Conservation (phyloP, 164 flowering plant species). For the Macadamia tetraphylla region DNA sequence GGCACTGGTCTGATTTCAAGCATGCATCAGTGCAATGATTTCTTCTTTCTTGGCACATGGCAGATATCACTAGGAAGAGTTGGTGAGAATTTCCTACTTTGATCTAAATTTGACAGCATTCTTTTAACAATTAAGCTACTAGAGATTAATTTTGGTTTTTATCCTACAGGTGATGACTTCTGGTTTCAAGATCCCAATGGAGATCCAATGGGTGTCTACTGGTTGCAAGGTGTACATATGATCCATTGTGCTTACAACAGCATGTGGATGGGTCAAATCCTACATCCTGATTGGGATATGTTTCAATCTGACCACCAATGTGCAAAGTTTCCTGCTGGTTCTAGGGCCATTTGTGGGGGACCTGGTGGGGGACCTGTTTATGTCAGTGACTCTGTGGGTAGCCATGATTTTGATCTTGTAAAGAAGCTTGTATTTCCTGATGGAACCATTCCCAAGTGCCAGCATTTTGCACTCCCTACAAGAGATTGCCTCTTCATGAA, state of each 20-base stretch:
- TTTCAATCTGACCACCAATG: slow-evolving; percentile 78
- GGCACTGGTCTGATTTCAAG: slow-evolving; percentile 79
- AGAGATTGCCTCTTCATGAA: slow-evolving; percentile 81
- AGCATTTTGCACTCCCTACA: slow-evolving; percentile 73
- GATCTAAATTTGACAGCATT: background rate
- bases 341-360: slow-evolving; percentile 87
- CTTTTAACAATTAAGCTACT: background rate
- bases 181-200: slow-evolving; percentile 96
- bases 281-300: slow-evolving; percentile 97
- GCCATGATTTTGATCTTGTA: slow-evolving; percentile 67
- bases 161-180: slow-evolving; percentile 75
- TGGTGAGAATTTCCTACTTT: slow-evolving; percentile 33
- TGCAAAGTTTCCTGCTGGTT: slow-evolving; percentile 79
- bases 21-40: slow-evolving; percentile 93
- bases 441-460: slow-evolving; percentile 78
- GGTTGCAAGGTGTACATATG: slow-evolving; percentile 94
- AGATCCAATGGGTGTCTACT: slow-evolving; percentile 81
- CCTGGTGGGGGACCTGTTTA: slow-evolving; percentile 85
- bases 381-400: slow-evolving; percentile 68
- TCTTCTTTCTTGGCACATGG: slow-evolving; percentile 77
- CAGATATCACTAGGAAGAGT: slow-evolving; percentile 82
- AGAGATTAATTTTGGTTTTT: no score
- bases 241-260: slow-evolving; percentile 92
- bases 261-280: slow-evolving; percentile 88
- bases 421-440: slow-evolving; percentile 72